A percentile compares a stretch with the other conserved stretches of the same genome.
Conservation (phyloP, 2,329 filamentous ascomycete species). For the Amylocarpus encephaloides region DNA sequence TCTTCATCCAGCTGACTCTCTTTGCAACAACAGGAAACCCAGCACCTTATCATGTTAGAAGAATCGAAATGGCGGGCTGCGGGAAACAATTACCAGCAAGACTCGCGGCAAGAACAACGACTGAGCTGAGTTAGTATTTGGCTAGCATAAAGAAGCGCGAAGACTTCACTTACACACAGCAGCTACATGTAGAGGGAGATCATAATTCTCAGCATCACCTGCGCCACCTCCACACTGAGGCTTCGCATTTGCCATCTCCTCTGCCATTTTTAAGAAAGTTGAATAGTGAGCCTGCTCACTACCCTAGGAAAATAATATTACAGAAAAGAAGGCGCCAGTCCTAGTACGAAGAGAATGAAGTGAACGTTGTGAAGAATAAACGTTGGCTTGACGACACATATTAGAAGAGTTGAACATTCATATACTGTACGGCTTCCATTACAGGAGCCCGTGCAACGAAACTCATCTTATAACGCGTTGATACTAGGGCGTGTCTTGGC, state of each 20-base stretch:
- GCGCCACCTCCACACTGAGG: constrained; percentile 15
- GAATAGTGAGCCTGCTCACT: constrained; percentile 4
- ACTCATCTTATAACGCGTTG: neutral
- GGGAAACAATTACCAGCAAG: constrained; percentile 11
- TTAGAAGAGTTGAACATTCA: too few relatives aligned
- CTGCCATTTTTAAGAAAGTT: neutral
- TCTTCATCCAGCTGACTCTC: constrained; percentile 33
- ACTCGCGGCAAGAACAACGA: constrained; percentile 4
- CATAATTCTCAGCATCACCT: constrained; percentile 41
- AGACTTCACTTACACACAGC: constrained; percentile 39
- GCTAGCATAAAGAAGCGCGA: neutral
- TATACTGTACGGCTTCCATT: too few relatives aligned
- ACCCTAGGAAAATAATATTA: neutral
- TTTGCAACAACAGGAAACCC: constrained; percentile 57
- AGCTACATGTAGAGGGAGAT: constrained; percentile 60
- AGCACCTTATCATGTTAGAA: constrained; percentile 47
- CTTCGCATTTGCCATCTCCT: neutral
- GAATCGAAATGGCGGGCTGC: constrained; percentile 21
- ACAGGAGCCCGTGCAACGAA: neutral
- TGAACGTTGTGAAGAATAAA: neutral
- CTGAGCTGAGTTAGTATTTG: neutral
- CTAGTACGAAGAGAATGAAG: neutral
- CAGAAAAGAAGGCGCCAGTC: neutral
- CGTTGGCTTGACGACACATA: neutral
- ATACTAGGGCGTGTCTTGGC: neutral